These are phyloP conservation scores for Teunomyces aglyptinius DNA, from an alignment of 805 yeast genomes.

Conservation along the genomic window DNA sequence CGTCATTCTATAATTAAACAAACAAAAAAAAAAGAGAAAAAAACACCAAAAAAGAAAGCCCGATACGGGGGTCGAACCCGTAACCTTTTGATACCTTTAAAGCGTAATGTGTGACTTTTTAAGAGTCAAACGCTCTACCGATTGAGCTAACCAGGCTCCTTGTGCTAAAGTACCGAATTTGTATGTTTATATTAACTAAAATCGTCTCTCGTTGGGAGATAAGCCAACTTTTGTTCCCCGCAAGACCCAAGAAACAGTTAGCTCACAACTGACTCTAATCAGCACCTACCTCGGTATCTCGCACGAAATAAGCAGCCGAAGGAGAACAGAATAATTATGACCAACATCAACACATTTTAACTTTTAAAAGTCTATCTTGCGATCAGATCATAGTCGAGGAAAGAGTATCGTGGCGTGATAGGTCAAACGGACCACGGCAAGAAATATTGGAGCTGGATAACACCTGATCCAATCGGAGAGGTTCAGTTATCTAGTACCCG, in stretches of 20 bases:
- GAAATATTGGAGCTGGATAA: no score
- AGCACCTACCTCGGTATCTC: no score
- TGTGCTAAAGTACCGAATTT: background rate
- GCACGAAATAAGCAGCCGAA: no score
- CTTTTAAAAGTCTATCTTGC: no score
- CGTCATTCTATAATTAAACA: background rate
- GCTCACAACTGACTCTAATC: no score
- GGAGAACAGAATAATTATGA: no score
- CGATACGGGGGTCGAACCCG: slow-evolving; percentile 6
- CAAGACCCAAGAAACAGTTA: no score
- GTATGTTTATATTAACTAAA: background rate
- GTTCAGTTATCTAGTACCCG: background rate
- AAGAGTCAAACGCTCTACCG: slow-evolving; percentile 5
- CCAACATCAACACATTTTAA: no score
- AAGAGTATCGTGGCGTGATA: no score
- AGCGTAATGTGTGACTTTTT: background rate
- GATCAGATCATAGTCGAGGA: no score
- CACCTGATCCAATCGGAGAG: background rate
- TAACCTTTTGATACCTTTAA: slow-evolving; percentile 3
- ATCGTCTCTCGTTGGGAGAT: no score
- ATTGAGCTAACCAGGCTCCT: slow-evolving; percentile 4
- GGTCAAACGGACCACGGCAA: no score
- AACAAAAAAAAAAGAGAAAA: background rate
- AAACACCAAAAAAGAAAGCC: background rate
- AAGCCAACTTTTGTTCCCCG: background rate